Evolutionary conservation across 2,329 filamentous ascomycete species (phyloP), one percentile per base, ranked within the genome.

Genomic region (Fusarium pininemorale): DNA sequence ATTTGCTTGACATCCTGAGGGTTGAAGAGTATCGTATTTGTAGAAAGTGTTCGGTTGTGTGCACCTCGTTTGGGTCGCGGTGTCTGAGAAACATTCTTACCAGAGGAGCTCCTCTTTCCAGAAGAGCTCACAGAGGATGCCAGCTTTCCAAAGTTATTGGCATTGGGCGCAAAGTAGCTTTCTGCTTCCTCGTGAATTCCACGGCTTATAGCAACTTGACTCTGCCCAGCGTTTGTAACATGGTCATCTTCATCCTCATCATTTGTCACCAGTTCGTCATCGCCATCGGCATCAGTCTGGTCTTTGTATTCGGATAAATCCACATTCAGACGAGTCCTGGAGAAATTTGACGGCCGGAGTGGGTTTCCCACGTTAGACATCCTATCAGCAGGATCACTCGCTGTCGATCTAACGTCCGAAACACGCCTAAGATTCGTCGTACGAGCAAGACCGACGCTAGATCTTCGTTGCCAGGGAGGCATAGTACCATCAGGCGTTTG

Each of bases 191-290:
- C 80, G 16, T 81, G 81, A 28, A 79, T 76, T 22, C 69, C 77
- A 65, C 71, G 71, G 32, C 74, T 77, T 22, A 75, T 74, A n/a
- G 75, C 78, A 62, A 74, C 74, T 45, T 75, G 74, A 58, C 80
- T 81, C 64, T 83, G 79, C 24, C 78, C 80, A n/a, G 79, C 80
- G 74, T 87, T 84, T 74, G 84, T 84, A 20, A 79, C 82, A 22
- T 87, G 85, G 56, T 90, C 87, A 63, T 90, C 89, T 47, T 92
- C 88, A 38, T 91, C 90, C 64, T 95, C 93, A 63, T 94, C 93
- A 63, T 95, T 93, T 7, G 93, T 95, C 18, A 93, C 88, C n/a
- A 95, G 85, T 81, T 98, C 95, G 77, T 98, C 95, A 77, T 98
- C 95, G 2, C 94, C 94, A 79, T 97, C 94, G 12, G 92, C 94